These are phyloP conservation scores for Aphanocladium album DNA, from an alignment of 2,329 filamentous ascomycete species.

Conservation along the genomic window DNA sequence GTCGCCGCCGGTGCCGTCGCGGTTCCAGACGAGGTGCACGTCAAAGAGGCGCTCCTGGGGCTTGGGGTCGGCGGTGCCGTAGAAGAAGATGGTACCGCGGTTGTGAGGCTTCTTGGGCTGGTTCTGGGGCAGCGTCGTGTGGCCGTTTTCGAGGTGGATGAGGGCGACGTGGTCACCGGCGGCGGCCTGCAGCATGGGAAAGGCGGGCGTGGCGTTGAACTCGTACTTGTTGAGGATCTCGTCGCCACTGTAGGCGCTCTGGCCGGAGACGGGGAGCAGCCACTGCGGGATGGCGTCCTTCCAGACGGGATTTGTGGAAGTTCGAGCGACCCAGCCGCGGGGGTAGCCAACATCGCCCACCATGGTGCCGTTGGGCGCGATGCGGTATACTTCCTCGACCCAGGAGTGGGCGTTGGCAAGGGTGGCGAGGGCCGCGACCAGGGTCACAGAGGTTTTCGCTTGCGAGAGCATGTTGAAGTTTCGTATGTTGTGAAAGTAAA, in stretches of 20 bases:
- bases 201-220: slow-evolving; percentile 38
- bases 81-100: slow-evolving; percentile 68
- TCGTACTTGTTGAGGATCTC: slow-evolving; percentile 45
- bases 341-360: slow-evolving; percentile 66
- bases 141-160: slow-evolving; percentile 70
- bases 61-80: slow-evolving; percentile 60
- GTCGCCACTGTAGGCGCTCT: slow-evolving; percentile 59
- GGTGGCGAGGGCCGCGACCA: slow-evolving; percentile 22
- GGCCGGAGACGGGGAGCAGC: slow-evolving; percentile 56
- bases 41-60: slow-evolving; percentile 47
- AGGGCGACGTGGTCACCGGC: slow-evolving; percentile 62
- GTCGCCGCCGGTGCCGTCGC: slow-evolving; percentile 75
- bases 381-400: slow-evolving; percentile 70
- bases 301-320: slow-evolving; percentile 43
- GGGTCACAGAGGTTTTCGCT: slow-evolving; percentile 18
- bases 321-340: slow-evolving; percentile 63
- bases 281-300: slow-evolving; percentile 55
- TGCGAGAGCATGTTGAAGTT: slow-evolving; percentile 11
- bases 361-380: slow-evolving; percentile 70
- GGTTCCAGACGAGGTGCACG: slow-evolving; percentile 74
- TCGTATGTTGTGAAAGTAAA: background rate
- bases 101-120: slow-evolving; percentile 57
- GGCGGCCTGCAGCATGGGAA: slow-evolving; percentile 56
- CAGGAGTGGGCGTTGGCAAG: slow-evolving; percentile 63
- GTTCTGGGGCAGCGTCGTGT: slow-evolving; percentile 57